Base-by-base conservation (phyloP, 2,329 filamentous ascomycete genomes). In the Helminthosporium solani region DNA sequence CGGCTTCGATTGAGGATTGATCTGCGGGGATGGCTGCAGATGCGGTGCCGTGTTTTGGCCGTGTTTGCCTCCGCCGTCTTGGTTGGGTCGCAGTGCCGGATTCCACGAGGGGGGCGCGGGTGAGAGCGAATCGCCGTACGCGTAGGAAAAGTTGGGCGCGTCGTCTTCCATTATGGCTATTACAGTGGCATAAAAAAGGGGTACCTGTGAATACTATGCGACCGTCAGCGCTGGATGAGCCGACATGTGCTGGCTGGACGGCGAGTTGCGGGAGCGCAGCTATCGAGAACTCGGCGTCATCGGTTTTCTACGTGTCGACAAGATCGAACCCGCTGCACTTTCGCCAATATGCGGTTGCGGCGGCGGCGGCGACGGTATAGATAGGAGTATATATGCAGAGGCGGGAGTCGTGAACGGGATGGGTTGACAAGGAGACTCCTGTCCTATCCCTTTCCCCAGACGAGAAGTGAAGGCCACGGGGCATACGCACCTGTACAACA, bases 71-170 rank as follows among this genome's bases (percentile, higher is more conserved):
- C 37, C 21, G 56, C 46, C 28, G 42, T 63, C 53, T 38, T 49
- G 55, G 46, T 80, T 73, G 30, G 75, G 73, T 59, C 77, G 70
- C 49, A 79, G 64, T 16, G 80, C 79, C 35, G 80, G 79, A 70
- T 83, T 78, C 80, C 80, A 82, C 16, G 75, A 74, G 43, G 73
- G 42, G 12, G 53, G 44, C 16, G 56, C 34, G 23, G 56, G 42
- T 15, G 59, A 44, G 40, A 58, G 49, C 15, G 53, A 49, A 47
- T 58, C 60, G 33, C 54, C 56, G 54, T 63, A 70, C 39, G 71
- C 72, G 59, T 68, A 69, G 39, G 68, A 67, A 54, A 70, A 72
- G 57, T 73, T 67, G 46, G 71, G 70, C 18, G 56, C 67, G 52
- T 61, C 61, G 23, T 68, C 64, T 53, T 64, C 64, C 66, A 70